Evolutionary conservation across 1,284 basidiomycete genomes (phyloP).

Genomic region (Amylostereum chailletii): DNA sequence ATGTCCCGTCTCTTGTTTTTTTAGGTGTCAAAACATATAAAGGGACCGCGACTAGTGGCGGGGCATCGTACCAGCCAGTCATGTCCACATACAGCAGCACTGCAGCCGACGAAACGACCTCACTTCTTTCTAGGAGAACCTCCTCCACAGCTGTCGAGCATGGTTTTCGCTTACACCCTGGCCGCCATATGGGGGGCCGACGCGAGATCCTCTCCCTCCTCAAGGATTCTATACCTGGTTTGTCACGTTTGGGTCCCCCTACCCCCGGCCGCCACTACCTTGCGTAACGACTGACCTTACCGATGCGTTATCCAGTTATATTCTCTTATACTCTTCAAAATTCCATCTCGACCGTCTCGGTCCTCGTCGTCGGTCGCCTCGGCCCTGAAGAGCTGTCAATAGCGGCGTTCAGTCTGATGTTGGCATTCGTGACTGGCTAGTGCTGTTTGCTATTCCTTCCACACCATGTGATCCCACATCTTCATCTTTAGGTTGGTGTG

Average conservation of each 20-base stretch:
- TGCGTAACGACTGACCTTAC: background rate
- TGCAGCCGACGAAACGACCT: background rate
- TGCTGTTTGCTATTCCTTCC: slow-evolving; percentile 21
- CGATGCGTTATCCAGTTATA: slow-evolving; percentile 30
- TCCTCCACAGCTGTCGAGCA: background rate
- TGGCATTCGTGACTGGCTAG: slow-evolving; percentile 71
- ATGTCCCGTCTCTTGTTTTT: too few relatives aligned
- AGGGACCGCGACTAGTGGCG: background rate
- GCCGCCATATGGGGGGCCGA: background rate
- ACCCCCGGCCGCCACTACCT: background rate
- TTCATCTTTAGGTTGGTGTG: slow-evolving; percentile 51
- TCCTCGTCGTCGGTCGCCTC: slow-evolving; percentile 54
- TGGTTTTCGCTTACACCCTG: background rate
- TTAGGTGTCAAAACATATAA: background rate
- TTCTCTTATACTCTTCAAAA: slow-evolving; percentile 65
- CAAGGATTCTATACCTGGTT: slow-evolving; percentile 14
- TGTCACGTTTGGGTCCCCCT: background rate
- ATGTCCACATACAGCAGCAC: background rate
- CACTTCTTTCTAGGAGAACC: background rate
- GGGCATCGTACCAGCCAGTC: background rate
- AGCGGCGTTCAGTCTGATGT: slow-evolving; percentile 66
- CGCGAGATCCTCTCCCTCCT: slow-evolving; percentile 10
- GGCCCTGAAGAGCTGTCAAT: slow-evolving; percentile 63
- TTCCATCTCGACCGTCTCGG: slow-evolving; percentile 58
- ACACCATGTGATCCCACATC: slow-evolving; percentile 39